Conservation (phyloP, 129 eudicot genomes). For the Lonicera japonica region DNA sequence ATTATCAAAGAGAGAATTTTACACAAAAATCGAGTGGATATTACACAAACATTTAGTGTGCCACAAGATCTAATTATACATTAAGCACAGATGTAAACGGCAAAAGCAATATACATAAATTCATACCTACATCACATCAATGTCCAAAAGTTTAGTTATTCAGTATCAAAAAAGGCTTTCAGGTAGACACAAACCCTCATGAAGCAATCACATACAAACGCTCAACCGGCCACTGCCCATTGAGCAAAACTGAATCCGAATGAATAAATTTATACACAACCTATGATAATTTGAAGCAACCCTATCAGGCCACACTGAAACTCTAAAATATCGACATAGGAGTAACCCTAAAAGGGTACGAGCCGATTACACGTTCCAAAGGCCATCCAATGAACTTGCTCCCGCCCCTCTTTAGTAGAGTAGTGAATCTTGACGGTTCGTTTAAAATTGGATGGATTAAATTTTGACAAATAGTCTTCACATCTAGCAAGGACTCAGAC, state of each 20-base stretch:
- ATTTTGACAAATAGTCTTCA: too few species aligned
- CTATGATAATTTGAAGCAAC: neutral
- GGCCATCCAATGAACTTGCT: neutral
- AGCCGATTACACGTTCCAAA: neutral
- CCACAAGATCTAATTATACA: too few species aligned
- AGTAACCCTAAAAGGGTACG: too few species aligned
- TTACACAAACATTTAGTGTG: too few species aligned
- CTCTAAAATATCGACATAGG: neutral
- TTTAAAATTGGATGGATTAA: too few species aligned
- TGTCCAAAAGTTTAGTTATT: neutral
- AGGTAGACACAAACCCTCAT: neutral
- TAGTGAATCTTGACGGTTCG: too few species aligned
- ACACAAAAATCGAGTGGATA: too few species aligned
- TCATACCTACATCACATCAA: too few species aligned
- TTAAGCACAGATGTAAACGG: neutral
- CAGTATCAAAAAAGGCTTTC: neutral
- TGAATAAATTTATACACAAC: neutral
- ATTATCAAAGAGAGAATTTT: too few species aligned
- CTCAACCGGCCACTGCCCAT: neutral
- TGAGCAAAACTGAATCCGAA: slow-evolving; percentile 9
- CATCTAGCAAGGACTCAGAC: too few species aligned
- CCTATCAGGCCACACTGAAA: neutral
- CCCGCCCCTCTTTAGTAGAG: too few species aligned
- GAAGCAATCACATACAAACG: neutral
- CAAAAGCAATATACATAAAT: neutral